Conservation (phyloP, 208 protist species). For the Acanthamoeba royreba region DNA sequence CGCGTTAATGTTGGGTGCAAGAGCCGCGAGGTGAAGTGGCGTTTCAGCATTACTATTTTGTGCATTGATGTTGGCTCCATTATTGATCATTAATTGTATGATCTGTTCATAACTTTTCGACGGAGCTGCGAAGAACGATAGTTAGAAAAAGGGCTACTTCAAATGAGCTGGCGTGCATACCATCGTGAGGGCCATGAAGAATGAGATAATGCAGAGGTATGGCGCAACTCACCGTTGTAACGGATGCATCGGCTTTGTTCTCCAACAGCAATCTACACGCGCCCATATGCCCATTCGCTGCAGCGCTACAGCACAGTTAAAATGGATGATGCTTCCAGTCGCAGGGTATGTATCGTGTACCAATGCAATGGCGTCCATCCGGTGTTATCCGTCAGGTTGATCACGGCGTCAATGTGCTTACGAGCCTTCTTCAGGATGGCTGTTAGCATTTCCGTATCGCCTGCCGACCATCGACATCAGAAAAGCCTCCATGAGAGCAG, state of each 20-base stretch:
- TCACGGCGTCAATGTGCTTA: not conserved
- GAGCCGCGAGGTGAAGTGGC: not conserved
- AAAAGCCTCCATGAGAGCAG: not conserved
- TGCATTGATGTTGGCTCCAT: not conserved
- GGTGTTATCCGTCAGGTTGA: not conserved
- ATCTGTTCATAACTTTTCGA: not conserved
- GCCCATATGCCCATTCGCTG: not conserved
- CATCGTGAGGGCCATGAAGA: not conserved
- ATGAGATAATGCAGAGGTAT: not conserved
- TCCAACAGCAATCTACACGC: not conserved
- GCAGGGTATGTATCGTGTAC: not conserved
- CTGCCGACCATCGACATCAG: not conserved
- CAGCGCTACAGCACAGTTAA: not conserved
- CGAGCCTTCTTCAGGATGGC: not conserved
- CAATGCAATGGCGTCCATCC: not conserved
- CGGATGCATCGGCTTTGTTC: not conserved
- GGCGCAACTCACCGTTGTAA: not conserved
- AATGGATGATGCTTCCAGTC: not conserved
- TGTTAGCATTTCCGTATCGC: not conserved
- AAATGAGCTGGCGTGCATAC: too few species aligned
- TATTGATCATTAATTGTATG: not conserved
- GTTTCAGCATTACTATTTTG: not conserved
- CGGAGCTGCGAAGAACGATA: too few species aligned
- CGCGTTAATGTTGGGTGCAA: not conserved
- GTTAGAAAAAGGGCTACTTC: too few species aligned